Percentiles rank a stretch among this genome's conserved stretches.
phyloP scores from a whole-genome alignment of 2,329 filamentous ascomycete genomes.

The Clonostachys sp. region DNA sequence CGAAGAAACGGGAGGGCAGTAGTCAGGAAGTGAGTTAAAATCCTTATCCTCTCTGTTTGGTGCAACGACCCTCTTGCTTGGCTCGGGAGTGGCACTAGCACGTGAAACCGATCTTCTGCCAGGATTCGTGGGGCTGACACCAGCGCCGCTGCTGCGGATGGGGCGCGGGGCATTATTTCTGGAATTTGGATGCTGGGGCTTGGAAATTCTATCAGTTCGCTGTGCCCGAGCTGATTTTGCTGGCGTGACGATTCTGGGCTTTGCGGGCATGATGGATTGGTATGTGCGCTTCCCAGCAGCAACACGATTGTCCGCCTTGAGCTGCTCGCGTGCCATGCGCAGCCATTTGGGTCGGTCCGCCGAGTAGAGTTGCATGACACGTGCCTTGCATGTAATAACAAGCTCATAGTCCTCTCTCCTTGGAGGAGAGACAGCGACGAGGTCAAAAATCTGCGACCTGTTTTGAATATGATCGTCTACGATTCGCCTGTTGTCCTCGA shows the following conservation, averaged over 20 bases:
- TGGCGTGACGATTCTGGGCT: constrained; percentile 14
- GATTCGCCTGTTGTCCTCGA: constrained; percentile 35
- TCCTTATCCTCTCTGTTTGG: constrained; percentile 79
- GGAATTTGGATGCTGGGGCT: constrained; percentile 13
- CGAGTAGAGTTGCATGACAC: constrained; percentile 40
- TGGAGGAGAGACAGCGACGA: constrained; percentile 28
- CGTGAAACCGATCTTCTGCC: constrained; percentile 17
- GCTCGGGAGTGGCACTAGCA: constrained; percentile 43
- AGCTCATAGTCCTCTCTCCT: constrained; percentile 48
- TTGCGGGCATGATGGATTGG: constrained; percentile 37
- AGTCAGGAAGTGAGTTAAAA: constrained; percentile 67
- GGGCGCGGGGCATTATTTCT: constrained; percentile 17
- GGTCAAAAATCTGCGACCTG: neutral
- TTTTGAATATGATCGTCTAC: constrained; percentile 27
- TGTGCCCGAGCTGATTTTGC: constrained; percentile 3
- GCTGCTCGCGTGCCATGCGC: constrained; percentile 41
- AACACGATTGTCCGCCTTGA: constrained; percentile 38
- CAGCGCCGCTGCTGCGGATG: constrained; percentile 21
- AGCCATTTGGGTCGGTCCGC: constrained; percentile 42
- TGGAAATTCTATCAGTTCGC: constrained; percentile 26
- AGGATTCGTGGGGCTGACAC: constrained; percentile 11
- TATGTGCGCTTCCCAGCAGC: constrained; percentile 27
- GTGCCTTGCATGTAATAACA: constrained; percentile 45
- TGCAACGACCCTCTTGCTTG: constrained; percentile 46
- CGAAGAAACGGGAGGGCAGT: constrained; percentile 63